Base-by-base conservation (phyloP, 257 asterid genomes). In the Forsythia suspensa region DNA sequence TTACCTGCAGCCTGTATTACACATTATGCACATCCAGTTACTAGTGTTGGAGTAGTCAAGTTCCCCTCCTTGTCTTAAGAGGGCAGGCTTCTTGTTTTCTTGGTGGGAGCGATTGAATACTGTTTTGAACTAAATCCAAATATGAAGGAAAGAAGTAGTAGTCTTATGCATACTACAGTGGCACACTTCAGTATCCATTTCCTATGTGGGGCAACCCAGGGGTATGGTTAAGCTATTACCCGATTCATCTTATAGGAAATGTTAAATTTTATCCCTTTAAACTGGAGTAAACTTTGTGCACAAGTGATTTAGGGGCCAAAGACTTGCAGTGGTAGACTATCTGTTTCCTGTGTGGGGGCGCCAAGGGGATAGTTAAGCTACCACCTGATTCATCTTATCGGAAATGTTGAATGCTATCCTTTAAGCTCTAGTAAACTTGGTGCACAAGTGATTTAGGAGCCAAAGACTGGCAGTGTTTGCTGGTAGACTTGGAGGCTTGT, bases 21-120 rank as follows among this genome's bases (percentile, higher is more conserved):
- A 70, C 52, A 70, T 51, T 41, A 20, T 71, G 74, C 36, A 44
- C 69, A 48, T 40, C 63, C 70, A 48, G 52, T 72, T 79, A 39
- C 43, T 55, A 73, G 71, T 41, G 77, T 63, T 73, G 38, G 75
- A 70, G 38, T 20, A 12, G 18, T 40, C 61, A 21, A 65, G 42
- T 59, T 43, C 40, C 43, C 59, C 43, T 6, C 13, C 24, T 9
- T 9, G 61, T 52, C 12, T 39, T 21, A 52, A 44, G n/a, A 2
- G 59, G 20, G 2, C 36, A 44, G 42, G 37, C 70, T 5, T 69
- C 13, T 77, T 39, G 16, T 51, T 55, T 69, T 39, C n/a, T 15
- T 24, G 82, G 20, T 18, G 43, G 42, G 52, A 38, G 73, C 4
- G 65, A 63, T 13, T 57, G 40, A 77, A 52, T 76, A 38, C 34